Evolutionary conservation across 75 land plant genomes (phyloP).

Genomic region (Ceratopteris richardii): DNA sequence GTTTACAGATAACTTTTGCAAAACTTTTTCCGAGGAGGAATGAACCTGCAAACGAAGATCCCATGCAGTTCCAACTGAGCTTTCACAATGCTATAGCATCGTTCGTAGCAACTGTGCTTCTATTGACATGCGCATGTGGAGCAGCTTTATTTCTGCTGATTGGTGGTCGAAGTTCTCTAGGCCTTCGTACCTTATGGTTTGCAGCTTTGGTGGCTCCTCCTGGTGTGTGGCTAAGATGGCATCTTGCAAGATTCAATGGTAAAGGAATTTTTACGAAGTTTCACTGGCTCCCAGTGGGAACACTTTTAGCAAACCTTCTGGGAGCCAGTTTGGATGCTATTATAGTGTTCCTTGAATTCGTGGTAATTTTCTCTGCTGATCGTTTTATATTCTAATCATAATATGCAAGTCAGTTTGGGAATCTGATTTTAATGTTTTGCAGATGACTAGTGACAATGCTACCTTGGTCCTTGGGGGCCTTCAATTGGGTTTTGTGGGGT

Average conservation of each 20-base stretch:
- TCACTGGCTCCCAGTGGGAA: constrained; percentile 84
- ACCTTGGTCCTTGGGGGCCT: constrained; percentile 36
- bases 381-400: neutral
- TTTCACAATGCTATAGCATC: no score
- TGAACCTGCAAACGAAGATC: no score
- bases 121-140: constrained; percentile 31
- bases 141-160: constrained; percentile 28
- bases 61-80: no score
- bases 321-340: constrained; percentile 63
- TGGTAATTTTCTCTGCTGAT: constrained; percentile 23
- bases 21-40: neutral
- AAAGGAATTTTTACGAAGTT: constrained; percentile 45
- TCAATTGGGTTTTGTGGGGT: constrained; percentile 77
- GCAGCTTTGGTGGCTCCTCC: constrained; percentile 68
- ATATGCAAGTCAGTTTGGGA: neutral
- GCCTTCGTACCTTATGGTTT: constrained; percentile 40
- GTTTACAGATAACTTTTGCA: no score
- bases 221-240: constrained; percentile 91
- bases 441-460: constrained; percentile 42
- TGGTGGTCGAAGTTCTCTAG: constrained; percentile 8
- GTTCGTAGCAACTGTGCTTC: no score
- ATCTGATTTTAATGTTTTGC: neutral
- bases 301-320: constrained; percentile 58
- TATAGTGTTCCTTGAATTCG: constrained; percentile 16
- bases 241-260: constrained; percentile 66